These are phyloP conservation scores for Camptophora hylomeconis DNA, from an alignment of 2,329 filamentous ascomycete genomes.

Conservation along the genomic window DNA sequence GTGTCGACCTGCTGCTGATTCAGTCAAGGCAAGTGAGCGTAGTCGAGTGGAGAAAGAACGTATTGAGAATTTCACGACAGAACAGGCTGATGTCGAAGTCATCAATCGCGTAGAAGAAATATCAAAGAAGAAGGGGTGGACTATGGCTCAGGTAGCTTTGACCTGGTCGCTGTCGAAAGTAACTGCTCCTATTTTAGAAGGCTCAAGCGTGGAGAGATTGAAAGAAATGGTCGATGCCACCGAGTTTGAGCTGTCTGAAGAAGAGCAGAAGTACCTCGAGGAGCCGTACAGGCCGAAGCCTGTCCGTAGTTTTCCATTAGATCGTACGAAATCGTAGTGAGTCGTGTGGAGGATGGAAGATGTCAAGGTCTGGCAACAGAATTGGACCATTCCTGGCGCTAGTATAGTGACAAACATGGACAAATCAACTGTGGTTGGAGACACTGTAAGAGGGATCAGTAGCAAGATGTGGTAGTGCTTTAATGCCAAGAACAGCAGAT, in stretches of 20 bases:
- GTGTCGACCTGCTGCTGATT: conserved; percentile 11
- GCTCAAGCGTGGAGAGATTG: conserved; percentile 32
- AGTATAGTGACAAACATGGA: no score
- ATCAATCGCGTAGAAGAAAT: conserved; percentile 32
- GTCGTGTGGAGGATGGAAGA: no score
- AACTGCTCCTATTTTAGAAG: conserved; percentile 36
- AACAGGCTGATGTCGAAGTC: conserved; percentile 29
- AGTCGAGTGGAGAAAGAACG: conserved; percentile 4
- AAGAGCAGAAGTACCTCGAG: conserved; percentile 37
- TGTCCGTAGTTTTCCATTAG: no score
- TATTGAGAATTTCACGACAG: conserved; percentile 17
- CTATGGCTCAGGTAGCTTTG: conserved; percentile 21
- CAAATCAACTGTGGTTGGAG: no score
- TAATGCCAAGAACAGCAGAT: no score
- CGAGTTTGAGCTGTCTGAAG: conserved; percentile 31
- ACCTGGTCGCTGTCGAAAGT: conserved; percentile 29
- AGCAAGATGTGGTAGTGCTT: no score
- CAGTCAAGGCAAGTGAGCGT: conserved; percentile 6
- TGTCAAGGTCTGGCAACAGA: no score
- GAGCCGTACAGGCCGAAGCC: conserved; percentile 32
- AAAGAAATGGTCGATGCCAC: conserved; percentile 33
- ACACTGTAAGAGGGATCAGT: no score
- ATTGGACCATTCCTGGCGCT: no score
- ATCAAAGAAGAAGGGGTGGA: conserved; percentile 27
- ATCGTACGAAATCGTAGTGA: no score